Evolutionary conservation across 1,284 basidiomycete species (phyloP), one percentile per base, ranked within the genome.

Genomic region (Testicularia cyperi): DNA sequence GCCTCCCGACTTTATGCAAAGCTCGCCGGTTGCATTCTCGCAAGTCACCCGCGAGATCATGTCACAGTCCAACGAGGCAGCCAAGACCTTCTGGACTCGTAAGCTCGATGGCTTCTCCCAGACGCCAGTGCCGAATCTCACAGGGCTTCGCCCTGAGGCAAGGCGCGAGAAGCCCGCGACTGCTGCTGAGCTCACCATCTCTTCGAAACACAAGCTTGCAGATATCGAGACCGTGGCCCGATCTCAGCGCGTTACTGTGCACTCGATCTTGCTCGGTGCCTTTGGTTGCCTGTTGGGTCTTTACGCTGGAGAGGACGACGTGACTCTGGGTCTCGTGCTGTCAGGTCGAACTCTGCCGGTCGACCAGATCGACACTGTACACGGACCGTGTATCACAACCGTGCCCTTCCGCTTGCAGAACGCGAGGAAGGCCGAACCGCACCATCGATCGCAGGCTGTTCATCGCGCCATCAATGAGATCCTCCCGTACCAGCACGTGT

Each of bases 341-440:
- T 57, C 60, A 9, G 72, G 72, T 5, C 58, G 70, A 22, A 56
- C 43, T n/a, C 30, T 66, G 24, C 37, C 48, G 2, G 41, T 58
- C 3, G 55, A 57, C 5, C 35, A 30, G 6, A 45, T 65, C 29
- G 65, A 60, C 14, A 20, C 42, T 3, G 48, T 71, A 8, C 72
- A 73, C 26, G 72, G 72, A 14, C 72, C 72, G 15, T 68, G 66
- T 31, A 52, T 71, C 13, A 70, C 68, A 2, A 70, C 70, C 9
- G 65, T 72, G 16, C 72, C 72, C 3, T 61, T 74, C 33, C 54
- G 65, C 5, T 34, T 54, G 40, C 21, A 25, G 10, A 44, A 52
- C 3, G 29, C 43, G 2, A 16, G 49, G 10, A 35, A 33, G 2
- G 9, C 22, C 7, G 27, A 27, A 14, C 28, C 35, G 2, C 15